phyloP scores from a whole-genome alignment of 352 stramenopile species.

The Globisporangium takayamanum region DNA sequence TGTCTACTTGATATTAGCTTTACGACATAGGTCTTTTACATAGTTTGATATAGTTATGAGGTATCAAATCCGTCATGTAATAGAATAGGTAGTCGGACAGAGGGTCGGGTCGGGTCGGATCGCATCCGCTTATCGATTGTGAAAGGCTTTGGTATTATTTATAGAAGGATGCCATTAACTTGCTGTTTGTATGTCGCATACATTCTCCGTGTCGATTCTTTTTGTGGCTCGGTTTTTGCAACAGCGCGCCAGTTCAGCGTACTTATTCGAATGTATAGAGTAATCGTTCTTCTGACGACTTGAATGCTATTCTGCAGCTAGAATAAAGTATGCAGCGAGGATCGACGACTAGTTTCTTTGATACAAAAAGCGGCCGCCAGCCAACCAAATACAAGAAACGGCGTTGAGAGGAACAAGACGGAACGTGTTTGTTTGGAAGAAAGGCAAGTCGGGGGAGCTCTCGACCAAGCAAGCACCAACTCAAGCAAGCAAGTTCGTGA shows the following conservation, averaged over 20 bases:
- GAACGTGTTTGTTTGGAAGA: background rate
- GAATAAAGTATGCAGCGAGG: slow-evolving; percentile 13
- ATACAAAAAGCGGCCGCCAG: slow-evolving; percentile 16
- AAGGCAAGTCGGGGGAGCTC: background rate
- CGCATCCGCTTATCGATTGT: background rate
- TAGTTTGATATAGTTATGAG: too few species aligned
- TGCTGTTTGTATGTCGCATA: background rate
- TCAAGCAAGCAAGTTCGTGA: background rate
- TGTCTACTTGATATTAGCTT: too few species aligned
- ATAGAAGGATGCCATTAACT: background rate
- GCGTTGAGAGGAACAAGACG: slow-evolving; percentile 14
- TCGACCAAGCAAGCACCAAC: background rate
- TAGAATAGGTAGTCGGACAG: background rate
- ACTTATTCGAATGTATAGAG: background rate
- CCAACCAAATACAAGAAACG: slow-evolving; percentile 26
- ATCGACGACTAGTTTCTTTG: slow-evolving; percentile 8
- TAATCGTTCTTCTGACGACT: too few species aligned
- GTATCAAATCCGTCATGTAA: background rate
- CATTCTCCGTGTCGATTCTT: too few species aligned
- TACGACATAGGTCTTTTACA: too few species aligned
- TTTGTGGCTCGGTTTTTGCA: too few species aligned
- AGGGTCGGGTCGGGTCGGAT: background rate
- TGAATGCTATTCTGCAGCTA: slow-evolving; percentile 3
- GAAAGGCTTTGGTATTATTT: background rate
- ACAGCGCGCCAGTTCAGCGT: background rate